These are phyloP conservation scores for Solanum chacoense DNA, from an alignment of 305 asterid species.

Conservation along the genomic window DNA sequence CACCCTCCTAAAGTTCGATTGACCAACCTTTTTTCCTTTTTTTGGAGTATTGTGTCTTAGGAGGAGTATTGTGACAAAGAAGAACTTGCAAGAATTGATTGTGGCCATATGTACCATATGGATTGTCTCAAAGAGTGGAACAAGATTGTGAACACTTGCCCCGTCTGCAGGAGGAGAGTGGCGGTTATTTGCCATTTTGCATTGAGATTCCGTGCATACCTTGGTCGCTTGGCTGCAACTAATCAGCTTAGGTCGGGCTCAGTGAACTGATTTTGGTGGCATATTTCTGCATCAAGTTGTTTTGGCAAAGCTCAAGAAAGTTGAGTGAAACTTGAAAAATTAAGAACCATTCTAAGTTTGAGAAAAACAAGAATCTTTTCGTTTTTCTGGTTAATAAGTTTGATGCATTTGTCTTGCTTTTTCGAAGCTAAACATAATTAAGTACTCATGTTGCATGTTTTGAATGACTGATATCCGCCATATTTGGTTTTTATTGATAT, in stretches of 20 bases:
- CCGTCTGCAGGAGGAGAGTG: not conserved
- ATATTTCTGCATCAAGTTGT: not conserved
- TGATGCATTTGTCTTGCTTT: not conserved
- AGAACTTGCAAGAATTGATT: not conserved
- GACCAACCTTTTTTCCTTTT: not conserved
- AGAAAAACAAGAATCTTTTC: not conserved
- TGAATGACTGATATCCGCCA: not conserved
- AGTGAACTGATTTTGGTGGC: not conserved
- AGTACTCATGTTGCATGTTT: not conserved
- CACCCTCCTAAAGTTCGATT: not conserved
- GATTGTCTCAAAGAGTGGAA: not conserved
- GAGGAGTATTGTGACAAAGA: not conserved
- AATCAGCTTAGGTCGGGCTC: not conserved
- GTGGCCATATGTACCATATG: not conserved
- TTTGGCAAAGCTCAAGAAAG: not conserved
- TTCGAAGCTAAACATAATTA: not conserved
- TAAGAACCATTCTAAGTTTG: not conserved
- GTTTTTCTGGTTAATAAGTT: not conserved
- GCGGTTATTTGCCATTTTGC: not conserved
- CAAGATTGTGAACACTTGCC: not conserved
- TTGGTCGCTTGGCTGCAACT: not conserved
- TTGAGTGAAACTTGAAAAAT: not conserved
- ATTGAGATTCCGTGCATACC: not conserved
- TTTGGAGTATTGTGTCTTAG: not conserved
- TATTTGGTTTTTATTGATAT: not conserved